Conservation (phyloP, 108 stramenopile genomes). For the Pseudonitzschia pungens region DNA sequence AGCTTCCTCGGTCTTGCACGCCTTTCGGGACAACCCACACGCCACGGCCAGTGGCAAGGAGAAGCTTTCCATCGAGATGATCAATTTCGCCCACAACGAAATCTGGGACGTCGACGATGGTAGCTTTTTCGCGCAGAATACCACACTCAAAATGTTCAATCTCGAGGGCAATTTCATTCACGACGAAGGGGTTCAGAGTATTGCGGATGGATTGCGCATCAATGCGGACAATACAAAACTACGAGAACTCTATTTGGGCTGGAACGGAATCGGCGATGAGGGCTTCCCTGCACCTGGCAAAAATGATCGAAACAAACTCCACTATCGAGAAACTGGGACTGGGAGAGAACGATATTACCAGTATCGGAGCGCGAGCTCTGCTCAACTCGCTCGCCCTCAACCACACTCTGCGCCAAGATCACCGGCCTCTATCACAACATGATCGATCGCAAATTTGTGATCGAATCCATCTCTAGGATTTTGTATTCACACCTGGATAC, state of each 20-base stretch:
- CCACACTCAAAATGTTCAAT: slow-evolving; percentile 29
- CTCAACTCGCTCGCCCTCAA: slow-evolving; percentile 29
- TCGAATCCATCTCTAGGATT: slow-evolving; percentile 34
- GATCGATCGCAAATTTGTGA: slow-evolving; percentile 44
- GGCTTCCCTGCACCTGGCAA: slow-evolving; percentile 29
- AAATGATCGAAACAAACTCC: slow-evolving; percentile 32
- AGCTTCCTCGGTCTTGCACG: slow-evolving; percentile 24
- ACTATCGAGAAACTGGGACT: slow-evolving; percentile 29
- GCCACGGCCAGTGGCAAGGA: not conserved
- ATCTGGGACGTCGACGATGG: slow-evolving; percentile 47
- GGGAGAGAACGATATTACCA: slow-evolving; percentile 45
- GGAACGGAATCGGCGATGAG: slow-evolving; percentile 44
- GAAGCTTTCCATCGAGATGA: slow-evolving; percentile 19
- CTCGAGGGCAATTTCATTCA: slow-evolving; percentile 43
- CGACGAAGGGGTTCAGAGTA: slow-evolving; percentile 36
- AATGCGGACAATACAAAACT: slow-evolving; percentile 12
- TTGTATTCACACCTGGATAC: slow-evolving; percentile 33
- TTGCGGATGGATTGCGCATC: slow-evolving; percentile 28
- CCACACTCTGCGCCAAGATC: slow-evolving; percentile 22
- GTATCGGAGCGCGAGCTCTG: slow-evolving; percentile 34
- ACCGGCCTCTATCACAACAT: slow-evolving; percentile 46
- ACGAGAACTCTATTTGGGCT: slow-evolving; percentile 32
- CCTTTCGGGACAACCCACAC: slow-evolving; percentile 41
- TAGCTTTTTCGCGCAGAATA: slow-evolving; percentile 29
- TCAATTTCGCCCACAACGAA: slow-evolving; percentile 46